These are phyloP conservation scores for Geotrichum histeridarum DNA, from an alignment of 1,139 yeast species.

Conservation along the genomic window DNA sequence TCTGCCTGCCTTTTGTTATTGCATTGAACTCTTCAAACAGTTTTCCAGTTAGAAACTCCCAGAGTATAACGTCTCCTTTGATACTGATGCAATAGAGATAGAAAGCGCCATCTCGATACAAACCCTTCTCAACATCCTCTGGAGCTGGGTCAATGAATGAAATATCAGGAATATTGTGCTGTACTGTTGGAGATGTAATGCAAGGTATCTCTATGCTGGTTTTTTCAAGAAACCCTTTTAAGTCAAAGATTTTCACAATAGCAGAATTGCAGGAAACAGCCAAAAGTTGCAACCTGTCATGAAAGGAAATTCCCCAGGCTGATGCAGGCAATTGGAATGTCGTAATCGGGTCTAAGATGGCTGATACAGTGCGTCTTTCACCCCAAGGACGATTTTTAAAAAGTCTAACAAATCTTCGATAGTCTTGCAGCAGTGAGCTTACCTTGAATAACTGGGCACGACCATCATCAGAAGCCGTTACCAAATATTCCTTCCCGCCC, in stretches of 20 bases:
- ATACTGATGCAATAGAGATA: constrained; percentile 29
- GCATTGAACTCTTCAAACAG: constrained; percentile 2
- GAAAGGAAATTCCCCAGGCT: constrained; percentile 60
- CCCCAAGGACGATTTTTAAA: neutral
- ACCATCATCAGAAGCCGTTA: constrained; percentile 56
- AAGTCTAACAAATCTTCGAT: neutral
- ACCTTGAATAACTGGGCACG: constrained; percentile 45
- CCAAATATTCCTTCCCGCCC: constrained; percentile 34
- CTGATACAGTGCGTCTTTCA: neutral
- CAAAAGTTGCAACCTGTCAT: constrained; percentile 40
- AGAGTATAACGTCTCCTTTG: constrained; percentile 28
- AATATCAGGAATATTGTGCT: constrained; percentile 59
- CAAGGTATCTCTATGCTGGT: neutral
- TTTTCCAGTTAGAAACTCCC: constrained; percentile 28
- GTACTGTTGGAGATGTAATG: constrained; percentile 40
- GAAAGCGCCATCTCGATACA: constrained; percentile 20
- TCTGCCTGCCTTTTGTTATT: neutral
- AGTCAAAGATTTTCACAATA: constrained; percentile 44
- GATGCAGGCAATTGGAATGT: constrained; percentile 36
- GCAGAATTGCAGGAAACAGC: constrained; percentile 58
- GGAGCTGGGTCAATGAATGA: constrained; percentile 38
- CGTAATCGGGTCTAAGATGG: neutral
- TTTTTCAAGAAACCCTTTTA: constrained; percentile 1
- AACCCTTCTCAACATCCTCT: constrained; percentile 12
- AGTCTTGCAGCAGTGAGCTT: constrained; percentile 23